phyloP scores from a whole-genome alignment of 352 stramenopile species.

The Pythium coloratum region DNA sequence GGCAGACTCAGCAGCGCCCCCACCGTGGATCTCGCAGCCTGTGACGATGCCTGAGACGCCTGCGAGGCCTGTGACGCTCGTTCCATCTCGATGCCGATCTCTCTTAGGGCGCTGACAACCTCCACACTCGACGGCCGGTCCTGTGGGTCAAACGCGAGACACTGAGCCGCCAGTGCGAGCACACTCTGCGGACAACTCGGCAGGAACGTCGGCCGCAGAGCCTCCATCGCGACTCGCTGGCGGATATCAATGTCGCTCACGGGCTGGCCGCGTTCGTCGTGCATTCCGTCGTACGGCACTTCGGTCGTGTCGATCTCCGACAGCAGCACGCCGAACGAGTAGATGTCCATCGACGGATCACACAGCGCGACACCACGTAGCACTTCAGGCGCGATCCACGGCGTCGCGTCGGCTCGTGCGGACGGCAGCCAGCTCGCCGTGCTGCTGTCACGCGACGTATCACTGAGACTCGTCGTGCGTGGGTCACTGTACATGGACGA shows the following conservation, averaged over 20 bases:
- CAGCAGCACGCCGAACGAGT: conserved; percentile 32
- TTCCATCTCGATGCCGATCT: conserved; percentile 30
- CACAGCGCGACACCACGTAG: conserved; percentile 15
- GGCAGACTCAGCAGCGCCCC: conserved; percentile 13
- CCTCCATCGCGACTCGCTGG: conserved; percentile 32
- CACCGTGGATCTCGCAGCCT: conserved; percentile 8
- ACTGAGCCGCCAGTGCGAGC: conserved; percentile 30
- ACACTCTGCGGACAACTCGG: conserved; percentile 31
- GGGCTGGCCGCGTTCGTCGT: neutral
- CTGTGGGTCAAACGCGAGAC: conserved; percentile 34
- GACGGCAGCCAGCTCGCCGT: conserved; percentile 15
- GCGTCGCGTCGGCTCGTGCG: conserved; percentile 16
- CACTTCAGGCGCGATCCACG: conserved; percentile 29
- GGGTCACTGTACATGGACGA: conserved; percentile 13
- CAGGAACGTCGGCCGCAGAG: conserved; percentile 34
- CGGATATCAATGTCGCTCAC: conserved; percentile 29
- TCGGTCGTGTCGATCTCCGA: conserved; percentile 34
- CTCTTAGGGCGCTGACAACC: conserved; percentile 23
- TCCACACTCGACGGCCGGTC: conserved; percentile 34
- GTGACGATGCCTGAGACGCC: conserved; percentile 9
- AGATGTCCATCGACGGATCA: conserved; percentile 30
- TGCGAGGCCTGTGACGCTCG: conserved; percentile 8
- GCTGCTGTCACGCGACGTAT: neutral
- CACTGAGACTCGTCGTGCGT: neutral
- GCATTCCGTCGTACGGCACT: conserved; percentile 25